phyloP scores from a whole-genome alignment of 2,329 filamentous ascomycete genomes.

The Hypoxylon sp. region DNA sequence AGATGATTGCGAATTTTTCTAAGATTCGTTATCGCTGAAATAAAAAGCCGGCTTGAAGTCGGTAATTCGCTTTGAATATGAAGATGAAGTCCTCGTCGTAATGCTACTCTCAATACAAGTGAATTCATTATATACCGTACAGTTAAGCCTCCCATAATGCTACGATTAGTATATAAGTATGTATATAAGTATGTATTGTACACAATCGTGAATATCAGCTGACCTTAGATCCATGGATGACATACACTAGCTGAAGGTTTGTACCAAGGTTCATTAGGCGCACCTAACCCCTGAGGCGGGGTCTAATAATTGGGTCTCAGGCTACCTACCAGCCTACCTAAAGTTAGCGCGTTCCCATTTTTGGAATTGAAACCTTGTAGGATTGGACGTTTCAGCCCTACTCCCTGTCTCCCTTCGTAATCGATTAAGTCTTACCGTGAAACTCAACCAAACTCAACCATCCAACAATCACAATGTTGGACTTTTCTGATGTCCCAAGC shows the following conservation, averaged over 20 bases:
- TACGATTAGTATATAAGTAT: neutral
- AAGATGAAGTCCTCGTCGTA: neutral
- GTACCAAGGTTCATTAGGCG: conserved; percentile 30
- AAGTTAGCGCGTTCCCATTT: conserved; percentile 32
- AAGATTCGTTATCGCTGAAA: conserved; percentile 19
- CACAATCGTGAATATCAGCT: neutral
- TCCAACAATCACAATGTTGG: conserved; percentile 20
- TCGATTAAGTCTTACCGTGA: conserved; percentile 21
- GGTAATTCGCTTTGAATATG: conserved; percentile 18
- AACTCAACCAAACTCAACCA: conserved; percentile 25
- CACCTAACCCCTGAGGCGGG: conserved; percentile 27
- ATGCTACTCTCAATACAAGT: conserved; percentile 1
- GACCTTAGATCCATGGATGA: too few species aligned
- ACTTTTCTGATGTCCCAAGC: neutral
- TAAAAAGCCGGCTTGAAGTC: conserved; percentile 34
- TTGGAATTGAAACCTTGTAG: conserved; percentile 33
- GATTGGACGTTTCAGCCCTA: conserved; percentile 43
- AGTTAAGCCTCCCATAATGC: neutral
- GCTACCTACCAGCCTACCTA: too few species aligned
- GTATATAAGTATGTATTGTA: too few species aligned
- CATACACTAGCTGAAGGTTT: too few species aligned
- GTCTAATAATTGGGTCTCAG: neutral
- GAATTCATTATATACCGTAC: neutral
- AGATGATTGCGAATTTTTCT: conserved; percentile 9
- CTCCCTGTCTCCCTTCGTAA: conserved; percentile 16